Conservation (phyloP, 2,329 filamentous ascomycete species). For the Metarhizium sp. region DNA sequence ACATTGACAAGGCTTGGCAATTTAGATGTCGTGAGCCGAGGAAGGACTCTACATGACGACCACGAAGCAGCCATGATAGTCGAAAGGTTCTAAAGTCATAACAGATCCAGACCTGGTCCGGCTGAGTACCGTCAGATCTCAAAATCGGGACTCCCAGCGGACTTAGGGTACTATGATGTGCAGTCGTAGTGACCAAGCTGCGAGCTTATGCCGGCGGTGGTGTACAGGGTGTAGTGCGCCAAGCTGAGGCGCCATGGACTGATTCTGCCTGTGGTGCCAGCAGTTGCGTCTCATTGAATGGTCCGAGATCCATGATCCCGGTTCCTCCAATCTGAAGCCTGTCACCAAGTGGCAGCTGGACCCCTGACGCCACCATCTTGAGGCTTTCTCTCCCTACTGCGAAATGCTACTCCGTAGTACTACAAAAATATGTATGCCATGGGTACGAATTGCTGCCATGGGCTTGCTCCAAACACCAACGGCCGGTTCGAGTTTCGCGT, state of each 20-base stretch:
- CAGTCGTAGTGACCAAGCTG: background rate
- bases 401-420: too few species aligned
- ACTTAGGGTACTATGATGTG: background rate
- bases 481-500: background rate
- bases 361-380: slow-evolving; percentile 4
- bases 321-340: background rate
- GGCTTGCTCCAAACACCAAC: background rate
- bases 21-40: background rate
- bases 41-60: background rate
- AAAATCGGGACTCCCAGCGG: background rate
- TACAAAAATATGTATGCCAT: background rate
- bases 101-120: background rate
- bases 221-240: background rate
- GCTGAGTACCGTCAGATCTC: background rate
- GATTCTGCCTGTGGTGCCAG: background rate
- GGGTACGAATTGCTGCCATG: background rate
- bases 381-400: background rate
- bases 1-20: too few species aligned
- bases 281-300: slow-evolving; percentile 4
- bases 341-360: background rate
- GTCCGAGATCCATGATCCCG: slow-evolving; percentile 4
- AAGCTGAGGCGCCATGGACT: background rate
- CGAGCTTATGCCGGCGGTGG: background rate
- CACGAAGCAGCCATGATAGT: background rate
- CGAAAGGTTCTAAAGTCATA: background rate